A percentile compares a stretch with the other conserved stretches of the same genome.
Conservation (phyloP, 176 grass and related monocot species). For the Melocanna baccifera region DNA sequence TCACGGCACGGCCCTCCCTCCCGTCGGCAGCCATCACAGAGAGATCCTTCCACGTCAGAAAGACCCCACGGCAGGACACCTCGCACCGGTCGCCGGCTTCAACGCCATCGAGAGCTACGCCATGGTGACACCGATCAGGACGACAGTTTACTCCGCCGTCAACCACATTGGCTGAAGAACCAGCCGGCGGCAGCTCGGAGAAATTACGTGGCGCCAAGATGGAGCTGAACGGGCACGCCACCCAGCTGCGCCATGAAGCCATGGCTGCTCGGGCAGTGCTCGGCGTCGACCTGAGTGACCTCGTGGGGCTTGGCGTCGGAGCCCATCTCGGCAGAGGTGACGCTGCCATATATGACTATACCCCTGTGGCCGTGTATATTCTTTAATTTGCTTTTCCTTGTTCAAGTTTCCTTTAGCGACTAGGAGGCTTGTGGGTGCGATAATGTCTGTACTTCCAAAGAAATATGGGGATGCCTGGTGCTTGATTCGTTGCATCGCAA, state of each 20-base stretch:
- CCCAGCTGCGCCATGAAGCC: not conserved
- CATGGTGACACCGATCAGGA: too few species aligned
- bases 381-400: not conserved
- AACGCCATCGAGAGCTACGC: not conserved
- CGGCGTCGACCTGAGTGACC: not conserved
- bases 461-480: too few species aligned
- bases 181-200: not conserved
- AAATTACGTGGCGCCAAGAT: not conserved
- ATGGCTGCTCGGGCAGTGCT: not conserved
- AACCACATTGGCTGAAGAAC: not conserved
- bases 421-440: too few species aligned
- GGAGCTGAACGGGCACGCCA: not conserved
- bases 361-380: too few species aligned
- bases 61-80: not conserved
- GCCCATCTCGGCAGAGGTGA: constrained; percentile 45
- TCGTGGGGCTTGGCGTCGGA: constrained; percentile 27
- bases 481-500: too few species aligned
- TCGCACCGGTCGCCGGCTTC: not conserved
- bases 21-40: not conserved
- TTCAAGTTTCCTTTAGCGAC: not conserved
- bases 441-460: too few species aligned
- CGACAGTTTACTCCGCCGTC: too few species aligned
- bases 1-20: not conserved
- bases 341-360: constrained; percentile 20
- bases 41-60: constrained; percentile 23